Evolutionary conservation across 345 rosid species (phyloP).

Genomic region (Luvunga scandens): DNA sequence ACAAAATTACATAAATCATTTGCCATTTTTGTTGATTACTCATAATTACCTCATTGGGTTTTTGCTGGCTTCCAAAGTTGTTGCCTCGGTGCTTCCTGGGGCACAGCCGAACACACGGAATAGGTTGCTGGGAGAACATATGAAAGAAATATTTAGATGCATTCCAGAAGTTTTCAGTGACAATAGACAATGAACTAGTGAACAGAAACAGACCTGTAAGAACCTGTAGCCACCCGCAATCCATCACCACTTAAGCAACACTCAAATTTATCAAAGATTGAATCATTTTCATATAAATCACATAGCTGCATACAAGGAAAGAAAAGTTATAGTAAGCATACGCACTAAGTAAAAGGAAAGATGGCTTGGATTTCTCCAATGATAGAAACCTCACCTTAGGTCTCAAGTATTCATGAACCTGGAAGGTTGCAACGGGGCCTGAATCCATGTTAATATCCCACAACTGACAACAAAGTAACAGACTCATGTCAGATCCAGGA

Average conservation of each 20-base stretch:
- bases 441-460: conserved; percentile 95
- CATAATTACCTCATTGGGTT: conserved; percentile 86
- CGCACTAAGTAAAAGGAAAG: background rate
- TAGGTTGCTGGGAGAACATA: conserved; percentile 57
- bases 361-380: background rate
- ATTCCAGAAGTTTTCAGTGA: conserved; percentile 18
- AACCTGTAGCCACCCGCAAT: conserved; percentile 87
- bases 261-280: conserved; percentile 96
- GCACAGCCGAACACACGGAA: conserved; percentile 91
- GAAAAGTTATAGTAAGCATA: conserved; percentile 15
- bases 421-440: conserved; percentile 84
- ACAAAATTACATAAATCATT: background rate
- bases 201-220: conserved; percentile 70
- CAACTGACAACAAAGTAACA: conserved; percentile 36
- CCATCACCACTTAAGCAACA: conserved; percentile 97
- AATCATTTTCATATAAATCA: conserved; percentile 97
- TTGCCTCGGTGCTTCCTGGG: conserved; percentile 68
- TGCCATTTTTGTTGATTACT: background rate
- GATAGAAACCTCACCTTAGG: conserved; percentile 57
- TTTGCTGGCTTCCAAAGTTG: conserved; percentile 98
- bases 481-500: conserved; percentile 12
- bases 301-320: conserved; percentile 62
- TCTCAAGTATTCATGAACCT: conserved; percentile 76
- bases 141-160: conserved; percentile 11
- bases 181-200: conserved; percentile 6